Percentiles rank a stretch among this genome's conserved stretches.
These are phyloP conservation scores for Aurinia saxatilis DNA, from an alignment of 345 rosid genomes.

Conservation along the genomic window DNA sequence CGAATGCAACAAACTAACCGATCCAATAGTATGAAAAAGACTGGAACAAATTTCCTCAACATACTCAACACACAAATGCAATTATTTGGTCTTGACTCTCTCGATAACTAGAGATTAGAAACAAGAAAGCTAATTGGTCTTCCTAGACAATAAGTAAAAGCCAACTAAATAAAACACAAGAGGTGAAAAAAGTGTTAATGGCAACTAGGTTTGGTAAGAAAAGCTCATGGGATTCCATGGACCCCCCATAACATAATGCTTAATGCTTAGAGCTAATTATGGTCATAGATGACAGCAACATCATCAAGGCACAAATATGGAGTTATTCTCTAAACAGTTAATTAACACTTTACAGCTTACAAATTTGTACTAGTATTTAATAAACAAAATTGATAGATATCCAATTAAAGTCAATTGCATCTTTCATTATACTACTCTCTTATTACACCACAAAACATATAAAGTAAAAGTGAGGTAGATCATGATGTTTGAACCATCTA, in stretches of 20 bases:
- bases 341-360: conserved; percentile 25
- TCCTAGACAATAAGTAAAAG: background rate
- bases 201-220: conserved; percentile 5
- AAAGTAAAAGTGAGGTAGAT: conserved; percentile 30
- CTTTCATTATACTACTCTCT: conserved; percentile 8
- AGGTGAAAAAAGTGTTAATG: background rate
- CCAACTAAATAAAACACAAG: background rate
- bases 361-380: background rate
- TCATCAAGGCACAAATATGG: background rate
- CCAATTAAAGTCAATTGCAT: conserved; percentile 18
- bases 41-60: background rate
- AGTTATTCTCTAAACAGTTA: background rate
- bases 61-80: background rate
- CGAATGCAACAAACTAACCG: background rate
- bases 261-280: conserved; percentile 23
- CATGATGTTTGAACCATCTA: conserved; percentile 29
- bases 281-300: conserved; percentile 10
- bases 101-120: background rate
- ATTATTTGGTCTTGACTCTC: background rate
- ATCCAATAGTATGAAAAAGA: background rate
- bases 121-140: background rate
- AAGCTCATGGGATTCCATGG: conserved; percentile 23
- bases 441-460: conserved; percentile 19
- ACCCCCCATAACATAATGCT: conserved; percentile 19
- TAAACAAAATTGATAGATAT: background rate